Evolutionary conservation across 257 asterid genomes (phyloP), one percentile per base, ranked within the genome.

Genomic region (Scutellaria baicalensis): DNA sequence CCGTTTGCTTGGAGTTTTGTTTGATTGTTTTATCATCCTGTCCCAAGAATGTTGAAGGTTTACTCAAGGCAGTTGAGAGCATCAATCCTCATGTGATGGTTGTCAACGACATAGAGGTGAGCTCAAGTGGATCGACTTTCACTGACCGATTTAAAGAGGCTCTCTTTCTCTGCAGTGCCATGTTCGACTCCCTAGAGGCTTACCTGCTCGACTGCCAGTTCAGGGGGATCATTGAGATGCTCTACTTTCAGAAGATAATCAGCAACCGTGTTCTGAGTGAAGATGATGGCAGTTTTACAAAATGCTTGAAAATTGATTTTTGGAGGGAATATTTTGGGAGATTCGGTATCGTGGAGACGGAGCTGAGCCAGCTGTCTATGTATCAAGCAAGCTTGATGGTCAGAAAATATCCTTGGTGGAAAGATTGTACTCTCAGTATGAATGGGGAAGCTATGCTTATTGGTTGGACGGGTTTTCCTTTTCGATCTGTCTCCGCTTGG

Each of bases 401-500:
- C 3, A 31, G 71, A 47, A 75, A 50, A 49, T 70, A 50, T 70
- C 73, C 71, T 49, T 12, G 74, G 57, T 72, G 82, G 82, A 76
- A 55, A 4, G 36, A 7, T 20, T 81, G 85, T 62, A 81, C 70
- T 2, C 27, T 84, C 48, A 71, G 54, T 3, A 77, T 71, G 80
- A 59, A 80, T 40, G 86, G 82, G 57, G 80, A 80, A 63, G 68
- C 77, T 38, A 39, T 86, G 72, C 59, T 76, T 18, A 6, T 82
- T 21, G 80, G 83, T 3, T 84, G 89, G 88, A 82, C 75, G 17
- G 89, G 76, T 27, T 64, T 77, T 48, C 83, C 88, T 0, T 17
- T 86, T 14, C 60, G 42, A 49, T 78, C 80, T 36, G 50, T 86
- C 33, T 84, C 86, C 36, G 83, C 75, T 7, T 82, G 85, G 84